Conservation (phyloP, 2,329 filamentous ascomycete species). For the Fusarium sp. region DNA sequence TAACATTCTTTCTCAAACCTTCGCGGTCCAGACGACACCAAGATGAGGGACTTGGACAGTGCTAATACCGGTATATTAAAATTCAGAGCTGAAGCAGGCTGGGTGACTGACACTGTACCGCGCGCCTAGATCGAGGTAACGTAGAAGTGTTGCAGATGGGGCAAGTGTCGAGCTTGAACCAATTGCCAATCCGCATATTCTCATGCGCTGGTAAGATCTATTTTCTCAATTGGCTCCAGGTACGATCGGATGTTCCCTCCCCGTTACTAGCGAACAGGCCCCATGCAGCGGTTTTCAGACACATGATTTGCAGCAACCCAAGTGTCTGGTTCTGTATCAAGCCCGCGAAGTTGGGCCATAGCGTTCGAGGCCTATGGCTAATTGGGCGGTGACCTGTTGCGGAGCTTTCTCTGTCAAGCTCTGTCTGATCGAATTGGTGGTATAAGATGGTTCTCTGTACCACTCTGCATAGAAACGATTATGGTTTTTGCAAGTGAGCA, state of each 20-base stretch:
- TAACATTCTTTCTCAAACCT: constrained; percentile 34
- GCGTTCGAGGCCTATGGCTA: constrained; percentile 20
- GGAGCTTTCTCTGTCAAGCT: constrained; percentile 36
- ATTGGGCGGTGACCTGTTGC: constrained; percentile 35
- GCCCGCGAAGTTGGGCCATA: constrained; percentile 34
- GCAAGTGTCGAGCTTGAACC: constrained; percentile 18
- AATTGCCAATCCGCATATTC: constrained; percentile 35
- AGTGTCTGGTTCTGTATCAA: constrained; percentile 43
- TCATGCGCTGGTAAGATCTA: constrained; percentile 41
- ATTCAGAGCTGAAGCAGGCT: constrained; percentile 25
- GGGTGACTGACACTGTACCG: constrained; percentile 10
- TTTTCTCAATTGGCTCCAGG: constrained; percentile 44
- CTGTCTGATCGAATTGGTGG: constrained; percentile 33
- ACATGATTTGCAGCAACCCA: constrained; percentile 54
- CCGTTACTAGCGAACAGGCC: constrained; percentile 43
- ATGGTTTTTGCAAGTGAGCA: constrained; percentile 29
- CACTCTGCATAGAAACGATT: constrained; percentile 6
- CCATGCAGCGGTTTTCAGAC: constrained; percentile 46
- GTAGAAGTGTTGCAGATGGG: not conserved
- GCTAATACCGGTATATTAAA: not conserved
- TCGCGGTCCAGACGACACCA: constrained; percentile 23
- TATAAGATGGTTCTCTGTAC: constrained; percentile 17
- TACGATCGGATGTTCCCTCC: constrained; percentile 45
- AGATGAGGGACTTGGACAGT: not conserved
- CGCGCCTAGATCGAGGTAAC: constrained; percentile 26